These are phyloP conservation scores for Austroboletus rostrupii DNA, from an alignment of 1,284 basidiomycete species.

Conservation along the genomic window DNA sequence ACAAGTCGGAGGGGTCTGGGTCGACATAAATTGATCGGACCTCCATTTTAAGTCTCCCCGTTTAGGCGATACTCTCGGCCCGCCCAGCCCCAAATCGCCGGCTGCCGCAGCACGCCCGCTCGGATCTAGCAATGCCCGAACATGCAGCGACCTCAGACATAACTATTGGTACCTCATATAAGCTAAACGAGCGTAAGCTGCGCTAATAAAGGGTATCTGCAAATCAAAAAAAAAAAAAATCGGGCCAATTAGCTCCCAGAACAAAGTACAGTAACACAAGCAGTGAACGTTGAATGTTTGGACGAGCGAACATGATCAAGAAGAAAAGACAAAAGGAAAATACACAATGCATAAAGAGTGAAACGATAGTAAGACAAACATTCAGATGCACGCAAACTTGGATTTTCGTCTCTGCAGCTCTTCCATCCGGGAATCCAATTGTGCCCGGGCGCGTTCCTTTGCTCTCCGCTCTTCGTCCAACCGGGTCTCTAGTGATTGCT, in stretches of 20 bases:
- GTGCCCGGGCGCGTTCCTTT: conserved; percentile 78
- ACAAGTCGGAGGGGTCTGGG: conserved; percentile 4
- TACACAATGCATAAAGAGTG: conserved; percentile 5
- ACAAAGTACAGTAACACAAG: conserved; percentile 26
- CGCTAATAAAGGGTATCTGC: conserved; percentile 27
- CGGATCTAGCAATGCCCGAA: conserved; percentile 12
- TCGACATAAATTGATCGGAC: conserved; percentile 8
- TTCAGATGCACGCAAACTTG: conserved; percentile 75
- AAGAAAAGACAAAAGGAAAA: conserved; percentile 2
- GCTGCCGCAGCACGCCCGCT: conserved; percentile 8
- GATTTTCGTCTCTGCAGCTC: conserved; percentile 79
- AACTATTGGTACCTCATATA: conserved; percentile 30
- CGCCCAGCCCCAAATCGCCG: conserved; percentile 5
- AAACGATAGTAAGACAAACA: conserved; percentile 3
- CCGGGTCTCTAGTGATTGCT: conserved; percentile 74
- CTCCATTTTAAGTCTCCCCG: conserved; percentile 20
- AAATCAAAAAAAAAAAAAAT: conserved; percentile 25
- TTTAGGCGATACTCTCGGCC: conserved; percentile 10
- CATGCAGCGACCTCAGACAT: conserved; percentile 20
- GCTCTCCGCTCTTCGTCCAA: conserved; percentile 79
- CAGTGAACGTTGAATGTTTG: conserved; percentile 3
- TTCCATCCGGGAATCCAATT: conserved; percentile 82
- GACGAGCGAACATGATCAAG: conserved; percentile 12
- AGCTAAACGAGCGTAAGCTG: conserved; percentile 28
- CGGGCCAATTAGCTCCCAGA: conserved; percentile 25